Evolutionary conservation across 768 basidiomycete species (phyloP).

Genomic region (Naganishia friedmannii): DNA sequence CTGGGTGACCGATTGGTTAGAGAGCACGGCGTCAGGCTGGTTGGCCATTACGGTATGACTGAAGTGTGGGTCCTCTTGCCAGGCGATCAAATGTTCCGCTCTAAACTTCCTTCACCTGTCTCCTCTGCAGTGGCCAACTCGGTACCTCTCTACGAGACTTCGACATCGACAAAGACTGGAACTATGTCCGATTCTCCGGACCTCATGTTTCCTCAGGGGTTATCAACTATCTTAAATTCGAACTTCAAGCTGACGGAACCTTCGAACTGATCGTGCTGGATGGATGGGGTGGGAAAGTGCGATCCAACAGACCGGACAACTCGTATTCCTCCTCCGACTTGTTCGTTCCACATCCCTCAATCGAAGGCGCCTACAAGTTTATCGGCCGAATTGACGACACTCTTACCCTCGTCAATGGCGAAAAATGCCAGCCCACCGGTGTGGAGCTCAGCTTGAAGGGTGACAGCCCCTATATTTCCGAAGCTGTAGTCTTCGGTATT

Average conservation of each 20-base stretch:
- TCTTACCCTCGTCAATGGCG: constrained; percentile 55
- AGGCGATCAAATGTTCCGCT: too few relatives aligned
- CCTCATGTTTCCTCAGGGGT: constrained; percentile 33
- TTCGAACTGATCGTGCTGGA: constrained; percentile 59
- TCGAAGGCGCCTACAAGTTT: constrained; percentile 56
- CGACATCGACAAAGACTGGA: constrained; percentile 60
- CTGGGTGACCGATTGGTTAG: constrained; percentile 23
- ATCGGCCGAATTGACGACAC: constrained; percentile 63
- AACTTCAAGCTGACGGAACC: constrained; percentile 54
- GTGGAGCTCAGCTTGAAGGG: constrained; percentile 60
- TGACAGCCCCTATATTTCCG: constrained; percentile 56
- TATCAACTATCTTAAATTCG: constrained; percentile 55
- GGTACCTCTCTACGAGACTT: constrained; percentile 59
- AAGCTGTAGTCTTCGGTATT: constrained; percentile 61
- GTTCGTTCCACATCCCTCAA: constrained; percentile 57
- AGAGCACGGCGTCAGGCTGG: constrained; percentile 16
- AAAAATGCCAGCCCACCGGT: constrained; percentile 62
- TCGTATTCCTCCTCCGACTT: constrained; percentile 63
- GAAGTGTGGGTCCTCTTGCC: constrained; percentile 20
- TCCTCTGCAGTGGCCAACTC: constrained; percentile 45
- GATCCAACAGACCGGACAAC: constrained; percentile 58
- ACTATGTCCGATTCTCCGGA: constrained; percentile 56
- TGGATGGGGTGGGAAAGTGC: constrained; percentile 59
- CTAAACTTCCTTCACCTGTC: not conserved
- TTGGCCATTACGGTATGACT: constrained; percentile 26